Base-by-base conservation (phyloP, 2,329 filamentous ascomycete genomes). In the Zasmidium cellare region DNA sequence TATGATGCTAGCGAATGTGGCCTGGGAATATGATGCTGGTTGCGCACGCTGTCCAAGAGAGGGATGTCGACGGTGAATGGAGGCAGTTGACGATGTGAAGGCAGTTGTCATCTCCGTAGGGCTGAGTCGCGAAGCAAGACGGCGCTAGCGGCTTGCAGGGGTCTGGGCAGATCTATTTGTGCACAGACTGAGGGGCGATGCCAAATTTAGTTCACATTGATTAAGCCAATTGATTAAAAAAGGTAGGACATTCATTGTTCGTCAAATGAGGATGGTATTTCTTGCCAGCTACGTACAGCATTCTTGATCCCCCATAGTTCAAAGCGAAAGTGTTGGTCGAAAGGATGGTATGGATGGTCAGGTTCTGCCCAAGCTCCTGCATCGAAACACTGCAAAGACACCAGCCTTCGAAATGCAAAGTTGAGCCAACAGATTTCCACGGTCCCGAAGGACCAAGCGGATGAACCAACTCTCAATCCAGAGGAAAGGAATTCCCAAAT, bases 381-480 rank as follows among this genome's bases (percentile, higher is more conserved):
- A 25, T 23, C 12, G 28, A 52, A n/a, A n/a, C 11, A 5, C 54
- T 35, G 25, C 54, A 38, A 51, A n/a, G n/a, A 19, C 47, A 24
- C 41, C 24, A 22, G 48, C 48, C 14, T 47, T 47, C 48, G n/a
- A 20, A 25, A 9, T 19, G 22, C 23, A 23, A 44, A 22, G 24
- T 6, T 28, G 18, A 44, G 48, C 41, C 55, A 52, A 47, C 57
- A 66, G 62, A 67, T 65, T 55, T 57, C 59, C 56, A 22, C 25
- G 50, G 52, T 60, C 57, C 54, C 56, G 48, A 45, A 48, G 52
- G 55, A 60, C 46, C 53, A 55, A 24, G 51, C 46, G 19, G 51
- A 49, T 56, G 61, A 71, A 69, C 63, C 69, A 69, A 72, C 70
- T 70, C 70, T 62, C 46, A 59, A 65, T 71, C 69, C 64, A 64